These are phyloP conservation scores for Tulasnella sp. DNA, from an alignment of 768 basidiomycete genomes.

Conservation along the genomic window DNA sequence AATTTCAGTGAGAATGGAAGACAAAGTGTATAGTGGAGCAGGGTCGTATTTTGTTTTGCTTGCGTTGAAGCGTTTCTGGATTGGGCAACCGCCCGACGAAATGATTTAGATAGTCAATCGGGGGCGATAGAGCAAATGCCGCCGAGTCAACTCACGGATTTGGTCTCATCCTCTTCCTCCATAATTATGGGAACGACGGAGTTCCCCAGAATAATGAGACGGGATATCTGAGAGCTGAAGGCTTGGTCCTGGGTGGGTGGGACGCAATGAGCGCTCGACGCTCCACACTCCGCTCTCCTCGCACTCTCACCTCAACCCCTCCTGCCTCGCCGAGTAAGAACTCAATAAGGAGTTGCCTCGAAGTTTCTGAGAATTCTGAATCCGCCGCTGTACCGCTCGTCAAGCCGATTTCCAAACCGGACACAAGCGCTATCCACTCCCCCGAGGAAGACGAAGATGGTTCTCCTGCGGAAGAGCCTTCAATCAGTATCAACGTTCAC, in stretches of 20 bases:
- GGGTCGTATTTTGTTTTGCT: slow-evolving; percentile 32
- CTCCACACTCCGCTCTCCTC: background rate
- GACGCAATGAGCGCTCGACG: background rate
- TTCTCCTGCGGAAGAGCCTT: background rate
- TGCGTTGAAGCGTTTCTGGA: slow-evolving; percentile 38
- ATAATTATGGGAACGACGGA: slow-evolving; percentile 53
- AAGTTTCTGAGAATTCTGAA: slow-evolving; percentile 47
- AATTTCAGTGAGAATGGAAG: slow-evolving; percentile 69
- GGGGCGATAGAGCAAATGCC: background rate
- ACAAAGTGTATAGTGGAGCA: slow-evolving; percentile 41
- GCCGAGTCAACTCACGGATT: slow-evolving; percentile 28
- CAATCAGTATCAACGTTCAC: background rate
- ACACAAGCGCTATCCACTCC: slow-evolving; percentile 80
- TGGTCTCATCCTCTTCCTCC: slow-evolving; percentile 39
- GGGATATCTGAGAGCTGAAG: slow-evolving; percentile 67
- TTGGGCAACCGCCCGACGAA: background rate
- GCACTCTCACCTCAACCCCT: slow-evolving; percentile 44
- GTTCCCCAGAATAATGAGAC: slow-evolving; percentile 87
- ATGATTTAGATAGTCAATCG: background rate
- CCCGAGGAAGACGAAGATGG: slow-evolving; percentile 40
- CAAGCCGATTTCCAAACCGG: slow-evolving; percentile 78
- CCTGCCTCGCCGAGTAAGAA: slow-evolving; percentile 83
- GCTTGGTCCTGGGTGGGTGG: slow-evolving; percentile 49
- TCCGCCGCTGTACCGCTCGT: slow-evolving; percentile 52
- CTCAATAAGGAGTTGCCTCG: slow-evolving; percentile 83